phyloP scores from a whole-genome alignment of 2,329 filamentous ascomycete genomes.

The Trichoderma sp. region DNA sequence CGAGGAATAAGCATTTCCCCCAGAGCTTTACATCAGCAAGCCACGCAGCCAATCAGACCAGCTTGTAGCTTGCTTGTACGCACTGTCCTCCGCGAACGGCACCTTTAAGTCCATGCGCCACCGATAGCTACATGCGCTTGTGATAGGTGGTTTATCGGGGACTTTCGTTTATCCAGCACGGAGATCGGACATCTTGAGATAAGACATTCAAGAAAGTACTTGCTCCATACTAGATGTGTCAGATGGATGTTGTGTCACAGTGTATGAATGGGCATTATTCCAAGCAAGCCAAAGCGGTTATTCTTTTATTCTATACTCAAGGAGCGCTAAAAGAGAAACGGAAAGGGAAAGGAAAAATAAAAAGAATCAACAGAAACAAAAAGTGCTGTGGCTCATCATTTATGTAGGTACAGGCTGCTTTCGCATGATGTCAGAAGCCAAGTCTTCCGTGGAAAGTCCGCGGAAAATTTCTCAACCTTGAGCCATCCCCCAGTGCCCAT shows the following conservation, averaged over 20 bases:
- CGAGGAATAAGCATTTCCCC: constrained; percentile 4
- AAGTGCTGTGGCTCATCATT: not conserved
- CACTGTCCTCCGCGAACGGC: not conserved
- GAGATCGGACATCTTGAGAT: not conserved
- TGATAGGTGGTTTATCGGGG: not conserved
- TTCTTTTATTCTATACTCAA: not conserved
- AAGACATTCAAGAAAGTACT: too few species aligned
- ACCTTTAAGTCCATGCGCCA: not conserved
- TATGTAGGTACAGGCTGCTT: not conserved
- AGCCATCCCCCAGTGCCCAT: constrained; percentile 5
- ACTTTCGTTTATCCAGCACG: not conserved
- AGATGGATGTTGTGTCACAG: not conserved
- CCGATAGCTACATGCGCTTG: not conserved
- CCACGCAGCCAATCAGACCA: not conserved
- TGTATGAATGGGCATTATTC: not conserved
- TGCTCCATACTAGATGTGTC: not conserved
- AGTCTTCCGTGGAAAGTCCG: constrained; percentile 6
- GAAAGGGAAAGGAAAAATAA: not conserved
- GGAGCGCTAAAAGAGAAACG: not conserved
- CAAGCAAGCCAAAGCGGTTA: too few species aligned
- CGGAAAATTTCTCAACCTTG: constrained; percentile 1
- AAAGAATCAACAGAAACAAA: not conserved
- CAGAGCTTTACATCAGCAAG: not conserved
- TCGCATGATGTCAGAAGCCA: constrained; percentile 10
- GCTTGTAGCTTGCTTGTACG: not conserved